Conservation (phyloP, 148 eudicot species). For the Persicaria maculosa region DNA sequence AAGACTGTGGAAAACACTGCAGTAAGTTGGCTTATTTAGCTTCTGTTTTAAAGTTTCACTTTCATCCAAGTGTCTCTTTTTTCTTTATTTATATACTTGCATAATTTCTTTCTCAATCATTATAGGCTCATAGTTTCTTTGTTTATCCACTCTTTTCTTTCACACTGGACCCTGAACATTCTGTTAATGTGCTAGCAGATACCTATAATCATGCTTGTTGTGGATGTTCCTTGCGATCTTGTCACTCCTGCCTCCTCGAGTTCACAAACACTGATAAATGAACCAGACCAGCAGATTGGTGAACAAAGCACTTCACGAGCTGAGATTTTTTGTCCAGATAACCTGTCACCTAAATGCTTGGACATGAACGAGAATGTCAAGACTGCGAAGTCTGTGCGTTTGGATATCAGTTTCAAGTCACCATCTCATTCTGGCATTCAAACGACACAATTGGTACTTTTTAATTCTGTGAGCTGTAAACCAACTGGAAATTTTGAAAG, state of each 20-base stretch:
- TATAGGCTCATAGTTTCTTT: background rate
- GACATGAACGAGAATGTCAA: slow-evolving; percentile 25
- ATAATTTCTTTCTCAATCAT: background rate
- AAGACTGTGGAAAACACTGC: slow-evolving; percentile 96
- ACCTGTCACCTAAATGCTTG: slow-evolving; percentile 31
- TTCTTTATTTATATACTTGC: background rate
- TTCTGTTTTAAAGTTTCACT: background rate
- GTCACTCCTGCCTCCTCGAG: slow-evolving; percentile 39
- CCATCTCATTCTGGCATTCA: slow-evolving; percentile 93
- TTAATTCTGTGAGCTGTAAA: background rate
- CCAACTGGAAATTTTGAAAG: background rate
- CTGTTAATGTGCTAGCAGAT: slow-evolving; percentile 40
- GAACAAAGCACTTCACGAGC: slow-evolving; percentile 28
- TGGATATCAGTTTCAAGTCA: slow-evolving; percentile 92
- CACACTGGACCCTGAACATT: background rate
- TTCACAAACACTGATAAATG: slow-evolving; percentile 33
- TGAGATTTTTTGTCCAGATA: slow-evolving; percentile 35
- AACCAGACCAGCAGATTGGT: slow-evolving; percentile 30
- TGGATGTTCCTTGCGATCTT: slow-evolving; percentile 82
- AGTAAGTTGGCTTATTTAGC: slow-evolving; percentile 31
- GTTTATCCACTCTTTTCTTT: slow-evolving; percentile 7
- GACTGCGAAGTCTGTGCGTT: slow-evolving; percentile 62
- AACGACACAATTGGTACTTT: slow-evolving; percentile 82
- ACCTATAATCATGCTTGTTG: slow-evolving; percentile 97
- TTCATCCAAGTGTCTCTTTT: background rate